Evolutionary conservation across 2,329 filamentous ascomycete species (phyloP), one percentile per base, ranked within the genome.

Genomic region (Sarocladium strictum): DNA sequence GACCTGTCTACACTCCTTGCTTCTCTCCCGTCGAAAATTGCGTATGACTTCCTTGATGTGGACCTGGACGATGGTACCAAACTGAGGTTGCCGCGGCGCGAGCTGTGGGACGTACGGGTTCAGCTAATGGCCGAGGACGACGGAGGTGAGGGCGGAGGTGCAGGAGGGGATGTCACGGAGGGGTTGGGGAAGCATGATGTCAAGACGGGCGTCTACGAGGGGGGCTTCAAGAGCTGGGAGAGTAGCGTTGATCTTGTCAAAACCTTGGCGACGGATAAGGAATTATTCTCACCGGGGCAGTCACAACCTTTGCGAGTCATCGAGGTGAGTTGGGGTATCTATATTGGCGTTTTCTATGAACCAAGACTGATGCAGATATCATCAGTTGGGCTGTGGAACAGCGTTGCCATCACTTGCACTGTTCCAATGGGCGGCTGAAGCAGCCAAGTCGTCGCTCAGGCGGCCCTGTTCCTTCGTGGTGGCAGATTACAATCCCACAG

Each of bases 211-310:
- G 81, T 93, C 57, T 94, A 94, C 69, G 89, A 94, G 71, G 89
- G 89, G 55, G 89, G 89, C 23, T 91, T 93, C 74, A 94, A 94
- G 74, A 92, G 87, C 63, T 94, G 89, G 89, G 89, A 94, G 72
- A 92, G 89, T 70, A 90, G 86, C 57, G 76, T 91, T 53, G 89
- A 94, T 66, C 75, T 94, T 17, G 87, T 89, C 52, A 88, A 84
- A 64, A 82, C 87, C n/a, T 68, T 86, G 27, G 76, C 76, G 0
- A 63, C 66, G 2, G 73, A 38, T 74, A 24, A 67, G 71, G 12
- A 67, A 72, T 17, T 43, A 24, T 32, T 50, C 61, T 70, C 17
- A 57, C 66, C 3, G 59, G 63, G 49, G 56, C 61, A 61, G 19
- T 58, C 67, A 11, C 64, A 66, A 26, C 68, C 74, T 0, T 67